Percentiles rank a stretch among this genome's conserved stretches.
Evolutionary conservation across 2,329 filamentous ascomycete genomes (phyloP).

Genomic region (Hymenoscyphus linearis): DNA sequence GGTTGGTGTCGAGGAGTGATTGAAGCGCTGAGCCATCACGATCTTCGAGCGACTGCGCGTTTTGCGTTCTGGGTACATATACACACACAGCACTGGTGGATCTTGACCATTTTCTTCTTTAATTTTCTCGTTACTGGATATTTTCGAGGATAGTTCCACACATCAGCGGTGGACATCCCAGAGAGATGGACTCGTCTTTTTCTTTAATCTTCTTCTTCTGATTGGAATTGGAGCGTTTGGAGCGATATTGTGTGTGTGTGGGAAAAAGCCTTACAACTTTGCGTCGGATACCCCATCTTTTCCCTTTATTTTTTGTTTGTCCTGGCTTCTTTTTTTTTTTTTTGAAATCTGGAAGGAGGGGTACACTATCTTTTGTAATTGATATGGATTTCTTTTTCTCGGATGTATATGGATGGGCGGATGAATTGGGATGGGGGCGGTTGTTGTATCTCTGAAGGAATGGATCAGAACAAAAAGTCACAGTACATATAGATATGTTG

Average conservation of each 20-base stretch:
- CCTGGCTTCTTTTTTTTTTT: background rate
- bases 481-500: background rate
- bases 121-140: background rate
- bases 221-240: background rate
- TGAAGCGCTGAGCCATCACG: background rate
- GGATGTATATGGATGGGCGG: background rate
- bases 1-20: slow-evolving; percentile 26
- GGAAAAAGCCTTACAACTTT: background rate
- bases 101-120: background rate
- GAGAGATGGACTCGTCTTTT: background rate
- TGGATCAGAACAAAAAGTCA: background rate
- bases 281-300: background rate
- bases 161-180: background rate
- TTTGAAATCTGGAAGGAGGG: background rate
- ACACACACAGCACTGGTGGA: background rate
- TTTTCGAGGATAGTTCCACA: background rate
- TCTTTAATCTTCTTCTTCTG: background rate
- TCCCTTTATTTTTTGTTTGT: slow-evolving; percentile 5
- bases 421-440: background rate
- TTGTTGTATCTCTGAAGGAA: background rate
- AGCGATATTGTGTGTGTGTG: background rate
- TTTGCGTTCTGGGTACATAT: background rate
- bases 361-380: background rate
- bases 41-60: background rate
- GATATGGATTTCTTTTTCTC: background rate